phyloP scores from a whole-genome alignment of 2,329 filamentous ascomycete genomes.

The Diaporthe sp. region DNA sequence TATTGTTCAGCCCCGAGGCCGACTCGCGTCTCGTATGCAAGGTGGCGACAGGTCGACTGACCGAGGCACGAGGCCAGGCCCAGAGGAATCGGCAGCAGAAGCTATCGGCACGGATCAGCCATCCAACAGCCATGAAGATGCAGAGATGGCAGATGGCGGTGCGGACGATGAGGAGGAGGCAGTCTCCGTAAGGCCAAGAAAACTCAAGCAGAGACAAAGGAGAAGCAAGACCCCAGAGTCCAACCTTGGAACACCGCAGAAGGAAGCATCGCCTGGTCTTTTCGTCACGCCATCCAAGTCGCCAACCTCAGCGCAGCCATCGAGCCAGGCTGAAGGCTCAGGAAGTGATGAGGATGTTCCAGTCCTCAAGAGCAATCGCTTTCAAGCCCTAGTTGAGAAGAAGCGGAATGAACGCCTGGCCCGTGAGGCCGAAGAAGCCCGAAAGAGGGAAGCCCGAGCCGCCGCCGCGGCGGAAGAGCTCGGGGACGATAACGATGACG shows the following conservation, averaged over 20 bases:
- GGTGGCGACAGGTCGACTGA: conserved; percentile 46
- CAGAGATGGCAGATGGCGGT: conserved; percentile 43
- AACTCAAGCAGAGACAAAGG: conserved; percentile 53
- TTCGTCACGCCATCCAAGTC: conserved; percentile 67
- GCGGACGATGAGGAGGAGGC: conserved; percentile 54
- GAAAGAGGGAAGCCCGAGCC: conserved; percentile 59
- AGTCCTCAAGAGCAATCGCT: conserved; percentile 67
- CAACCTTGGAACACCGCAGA: conserved; percentile 49
- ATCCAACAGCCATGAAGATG: conserved; percentile 30
- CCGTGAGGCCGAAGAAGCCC: conserved; percentile 72
- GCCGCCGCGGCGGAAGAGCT: conserved; percentile 58
- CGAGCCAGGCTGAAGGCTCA: conserved; percentile 49
- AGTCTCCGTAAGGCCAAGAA: conserved; percentile 56
- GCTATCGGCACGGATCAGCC: conserved; percentile 45
- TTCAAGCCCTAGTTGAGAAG: conserved; percentile 79
- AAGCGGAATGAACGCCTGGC: conserved; percentile 80
- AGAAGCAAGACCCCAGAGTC: conserved; percentile 52
- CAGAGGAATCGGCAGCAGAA: conserved; percentile 58
- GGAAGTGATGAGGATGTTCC: conserved; percentile 64
- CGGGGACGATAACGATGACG: conserved; percentile 57
- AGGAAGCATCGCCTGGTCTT: conserved; percentile 62
- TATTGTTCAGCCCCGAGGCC: conserved; percentile 70
- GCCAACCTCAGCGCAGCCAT: conserved; percentile 47
- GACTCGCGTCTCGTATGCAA: conserved; percentile 75
- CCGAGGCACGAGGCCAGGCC: conserved; percentile 54